phyloP scores from a whole-genome alignment of 371 early-diverging fungal species.

The Apophysomyces variabilis region DNA sequence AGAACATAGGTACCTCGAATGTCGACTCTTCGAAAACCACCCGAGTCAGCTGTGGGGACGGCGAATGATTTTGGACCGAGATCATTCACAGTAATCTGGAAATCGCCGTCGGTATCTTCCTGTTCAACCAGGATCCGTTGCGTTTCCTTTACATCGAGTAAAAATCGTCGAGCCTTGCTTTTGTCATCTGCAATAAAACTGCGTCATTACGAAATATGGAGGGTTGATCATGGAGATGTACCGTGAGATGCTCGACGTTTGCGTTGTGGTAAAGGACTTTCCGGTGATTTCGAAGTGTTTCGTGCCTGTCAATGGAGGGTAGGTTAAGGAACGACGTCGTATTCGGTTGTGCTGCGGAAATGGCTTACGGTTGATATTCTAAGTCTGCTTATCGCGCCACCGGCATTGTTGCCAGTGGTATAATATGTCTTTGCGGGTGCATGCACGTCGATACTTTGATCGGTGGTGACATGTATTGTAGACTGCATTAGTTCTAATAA shows the following conservation, averaged over 20 bases:
- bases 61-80: conserved; percentile 89
- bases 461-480: conserved; percentile 30
- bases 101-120: conserved; percentile 96
- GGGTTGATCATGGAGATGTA: conserved; percentile 15
- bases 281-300: conserved; percentile 5
- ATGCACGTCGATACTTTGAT: conserved; percentile 40
- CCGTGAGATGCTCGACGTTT: conserved; percentile 50
- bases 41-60: conserved; percentile 87
- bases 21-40: conserved; percentile 86
- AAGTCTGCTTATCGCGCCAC: conserved; percentile 30
- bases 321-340: no score
- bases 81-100: conserved; percentile 94
- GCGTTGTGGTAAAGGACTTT: conserved; percentile 21
- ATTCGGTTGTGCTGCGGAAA: background rate
- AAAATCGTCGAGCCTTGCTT: conserved; percentile 73
- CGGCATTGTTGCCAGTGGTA: conserved; percentile 53
- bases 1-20: conserved; percentile 95
- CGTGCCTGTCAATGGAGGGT: conserved; percentile 7
- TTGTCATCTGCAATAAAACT: conserved; percentile 66
- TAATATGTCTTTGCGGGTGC: conserved; percentile 58
- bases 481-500: conserved; percentile 22
- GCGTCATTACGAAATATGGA: background rate
- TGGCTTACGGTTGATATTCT: conserved; percentile 21
- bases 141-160: conserved; percentile 88
- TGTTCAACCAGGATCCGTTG: conserved; percentile 82